phyloP scores from a whole-genome alignment of 2,329 filamentous ascomycete genomes.

The Pestalotiopsis sp. region DNA sequence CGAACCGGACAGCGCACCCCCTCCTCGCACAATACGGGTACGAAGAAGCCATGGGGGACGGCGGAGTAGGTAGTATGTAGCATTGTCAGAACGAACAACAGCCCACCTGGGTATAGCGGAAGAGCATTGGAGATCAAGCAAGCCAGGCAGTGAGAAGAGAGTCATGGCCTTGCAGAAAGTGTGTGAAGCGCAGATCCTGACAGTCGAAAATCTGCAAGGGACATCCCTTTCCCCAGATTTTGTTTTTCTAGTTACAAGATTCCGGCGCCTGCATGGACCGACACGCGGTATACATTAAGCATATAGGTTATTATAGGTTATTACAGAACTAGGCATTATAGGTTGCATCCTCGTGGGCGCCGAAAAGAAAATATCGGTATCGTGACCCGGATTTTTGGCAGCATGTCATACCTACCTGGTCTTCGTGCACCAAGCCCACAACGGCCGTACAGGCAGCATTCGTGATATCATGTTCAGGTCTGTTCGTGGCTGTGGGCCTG shows the following conservation, averaged over 20 bases:
- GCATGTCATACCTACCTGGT: not conserved
- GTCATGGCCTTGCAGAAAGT: not conserved
- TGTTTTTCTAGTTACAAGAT: not conserved
- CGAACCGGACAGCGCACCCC: not conserved
- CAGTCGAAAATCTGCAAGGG: conserved; percentile 2
- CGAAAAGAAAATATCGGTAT: not conserved
- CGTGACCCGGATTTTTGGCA: not conserved
- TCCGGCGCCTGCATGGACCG: not conserved
- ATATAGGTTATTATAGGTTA: not conserved
- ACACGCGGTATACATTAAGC: conserved; percentile 2
- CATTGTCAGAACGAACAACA: not conserved
- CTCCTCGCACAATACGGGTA: not conserved
- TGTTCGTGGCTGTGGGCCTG: not conserved
- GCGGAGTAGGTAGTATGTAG: not conserved
- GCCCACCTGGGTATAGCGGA: not conserved
- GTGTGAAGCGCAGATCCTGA: not conserved
- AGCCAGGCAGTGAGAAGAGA: too few relatives aligned
- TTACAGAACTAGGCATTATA: not conserved
- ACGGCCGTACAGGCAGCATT: not conserved
- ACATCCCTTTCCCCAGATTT: conserved; percentile 9
- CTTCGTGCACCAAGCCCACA: not conserved
- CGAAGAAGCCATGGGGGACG: not conserved
- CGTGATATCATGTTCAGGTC: not conserved
- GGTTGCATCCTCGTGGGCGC: not conserved
- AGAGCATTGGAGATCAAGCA: not conserved